These are phyloP conservation scores for Typha latifolia DNA, from an alignment of 176 grass and related monocot species.

Conservation along the genomic window DNA sequence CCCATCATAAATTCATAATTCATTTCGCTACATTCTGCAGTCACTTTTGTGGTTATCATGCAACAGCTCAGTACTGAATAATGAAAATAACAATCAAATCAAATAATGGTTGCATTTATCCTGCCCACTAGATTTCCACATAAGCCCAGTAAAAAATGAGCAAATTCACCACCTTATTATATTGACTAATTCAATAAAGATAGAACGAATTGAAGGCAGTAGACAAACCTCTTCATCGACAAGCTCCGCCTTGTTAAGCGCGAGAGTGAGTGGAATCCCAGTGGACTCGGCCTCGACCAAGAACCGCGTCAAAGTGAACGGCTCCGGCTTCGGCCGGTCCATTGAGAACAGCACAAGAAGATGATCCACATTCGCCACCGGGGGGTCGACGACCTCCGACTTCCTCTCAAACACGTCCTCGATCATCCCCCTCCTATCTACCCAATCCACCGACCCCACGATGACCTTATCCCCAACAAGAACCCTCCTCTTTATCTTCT, in stretches of 20 bases:
- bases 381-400: constrained; percentile 61
- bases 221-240: constrained; percentile 49
- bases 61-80: too few relatives aligned
- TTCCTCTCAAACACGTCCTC: constrained; percentile 72
- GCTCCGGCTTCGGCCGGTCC: constrained; percentile 63
- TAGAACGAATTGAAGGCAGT: not conserved
- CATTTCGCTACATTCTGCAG: too few relatives aligned
- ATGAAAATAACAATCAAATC: too few relatives aligned
- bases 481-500: constrained; percentile 88
- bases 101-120: too few relatives aligned
- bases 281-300: constrained; percentile 80
- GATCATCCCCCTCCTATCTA: constrained; percentile 61
- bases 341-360: constrained; percentile 75
- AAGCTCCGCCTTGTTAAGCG: constrained; percentile 83
- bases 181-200: too few relatives aligned
- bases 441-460: constrained; percentile 62
- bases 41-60: too few relatives aligned
- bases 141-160: too few relatives aligned
- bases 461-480: constrained; percentile 83
- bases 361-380: constrained; percentile 72
- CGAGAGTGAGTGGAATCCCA: constrained; percentile 53
- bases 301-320: constrained; percentile 78
- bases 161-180: too few relatives aligned
- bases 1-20: too few relatives aligned
- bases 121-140: too few relatives aligned